Conservation (phyloP, 2,329 filamentous ascomycete species). For the Alternaria sp. region DNA sequence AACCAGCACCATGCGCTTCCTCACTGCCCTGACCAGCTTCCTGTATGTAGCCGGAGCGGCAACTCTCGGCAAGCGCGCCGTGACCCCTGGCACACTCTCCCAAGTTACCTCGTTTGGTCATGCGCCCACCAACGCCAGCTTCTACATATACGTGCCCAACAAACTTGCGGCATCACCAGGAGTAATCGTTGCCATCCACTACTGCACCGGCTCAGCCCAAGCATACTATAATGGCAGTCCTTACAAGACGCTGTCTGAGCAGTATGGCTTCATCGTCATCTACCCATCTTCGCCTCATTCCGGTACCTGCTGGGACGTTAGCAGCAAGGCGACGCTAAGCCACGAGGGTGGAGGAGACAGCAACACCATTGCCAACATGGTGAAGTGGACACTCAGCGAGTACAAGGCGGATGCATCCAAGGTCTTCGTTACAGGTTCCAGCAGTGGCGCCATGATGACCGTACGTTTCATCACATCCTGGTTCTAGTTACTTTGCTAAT, state of each 20-base stretch:
- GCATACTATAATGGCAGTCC: constrained; percentile 60
- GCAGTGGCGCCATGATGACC: constrained; percentile 66
- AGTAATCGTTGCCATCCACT: constrained; percentile 65
- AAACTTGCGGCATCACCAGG: constrained; percentile 58
- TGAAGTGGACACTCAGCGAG: constrained; percentile 61
- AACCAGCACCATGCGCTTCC: constrained; percentile 34
- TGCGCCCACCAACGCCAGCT: constrained; percentile 57
- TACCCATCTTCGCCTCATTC: constrained; percentile 63
- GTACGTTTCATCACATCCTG: constrained; percentile 28
- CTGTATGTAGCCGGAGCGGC: constrained; percentile 36
- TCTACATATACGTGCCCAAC: constrained; percentile 63
- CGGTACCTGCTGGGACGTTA: constrained; percentile 68
- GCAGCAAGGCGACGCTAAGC: constrained; percentile 62
- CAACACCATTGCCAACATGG: constrained; percentile 67
- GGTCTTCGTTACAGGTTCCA: constrained; percentile 65
- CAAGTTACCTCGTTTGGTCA: constrained; percentile 55
- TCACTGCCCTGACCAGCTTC: constrained; percentile 29
- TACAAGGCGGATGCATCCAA: constrained; percentile 62
- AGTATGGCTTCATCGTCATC: constrained; percentile 68
- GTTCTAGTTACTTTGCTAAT: constrained; percentile 10
- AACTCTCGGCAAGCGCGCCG: constrained; percentile 37
- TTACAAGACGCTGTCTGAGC: constrained; percentile 63
- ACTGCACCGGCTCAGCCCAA: constrained; percentile 64
- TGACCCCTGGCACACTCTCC: constrained; percentile 42
- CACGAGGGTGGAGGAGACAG: constrained; percentile 67